Evolutionary conservation across 2,329 filamentous ascomycete genomes (phyloP).

Genomic region (Microcyclosporella mali): DNA sequence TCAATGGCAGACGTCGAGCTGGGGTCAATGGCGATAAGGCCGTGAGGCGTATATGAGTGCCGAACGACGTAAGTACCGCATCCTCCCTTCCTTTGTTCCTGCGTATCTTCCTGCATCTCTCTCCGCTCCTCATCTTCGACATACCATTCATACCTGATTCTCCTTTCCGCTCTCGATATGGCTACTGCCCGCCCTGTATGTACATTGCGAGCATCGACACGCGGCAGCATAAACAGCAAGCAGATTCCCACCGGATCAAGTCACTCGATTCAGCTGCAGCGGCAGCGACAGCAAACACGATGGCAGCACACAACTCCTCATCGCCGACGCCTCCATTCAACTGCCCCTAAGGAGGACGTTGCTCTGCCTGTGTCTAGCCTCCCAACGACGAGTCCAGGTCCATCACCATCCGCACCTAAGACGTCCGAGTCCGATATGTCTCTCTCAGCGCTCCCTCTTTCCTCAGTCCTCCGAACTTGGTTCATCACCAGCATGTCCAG

Average conservation of each 20-base stretch:
- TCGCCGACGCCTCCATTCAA: constrained; percentile 12
- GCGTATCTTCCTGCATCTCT: too few relatives aligned
- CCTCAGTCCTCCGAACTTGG: constrained; percentile 62
- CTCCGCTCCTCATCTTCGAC: too few relatives aligned
- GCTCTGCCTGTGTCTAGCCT: constrained; percentile 1
- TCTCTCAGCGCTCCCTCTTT: constrained; percentile 60
- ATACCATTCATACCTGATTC: too few relatives aligned
- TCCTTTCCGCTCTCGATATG: too few relatives aligned
- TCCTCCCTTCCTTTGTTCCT: too few relatives aligned
- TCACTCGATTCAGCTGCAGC: not conserved
- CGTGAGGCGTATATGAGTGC: too few relatives aligned
- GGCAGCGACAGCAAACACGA: constrained; percentile 2
- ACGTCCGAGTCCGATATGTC: constrained; percentile 34
- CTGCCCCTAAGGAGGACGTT: constrained; percentile 7
- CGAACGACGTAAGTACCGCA: too few relatives aligned
- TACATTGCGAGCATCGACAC: not conserved
- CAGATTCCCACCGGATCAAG: not conserved
- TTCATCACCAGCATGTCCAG: constrained; percentile 65
- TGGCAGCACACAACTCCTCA: constrained; percentile 8
- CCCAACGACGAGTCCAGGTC: not conserved
- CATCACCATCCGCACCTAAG: not conserved
- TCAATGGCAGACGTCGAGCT: too few relatives aligned
- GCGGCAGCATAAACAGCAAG: not conserved
- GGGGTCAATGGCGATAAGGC: too few relatives aligned
- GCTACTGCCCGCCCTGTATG: too few relatives aligned